A percentile compares a stretch with the other conserved stretches of the same genome.
These are phyloP conservation scores for Dryas octopetala DNA, from an alignment of 306 rosid species.

Conservation along the genomic window DNA sequence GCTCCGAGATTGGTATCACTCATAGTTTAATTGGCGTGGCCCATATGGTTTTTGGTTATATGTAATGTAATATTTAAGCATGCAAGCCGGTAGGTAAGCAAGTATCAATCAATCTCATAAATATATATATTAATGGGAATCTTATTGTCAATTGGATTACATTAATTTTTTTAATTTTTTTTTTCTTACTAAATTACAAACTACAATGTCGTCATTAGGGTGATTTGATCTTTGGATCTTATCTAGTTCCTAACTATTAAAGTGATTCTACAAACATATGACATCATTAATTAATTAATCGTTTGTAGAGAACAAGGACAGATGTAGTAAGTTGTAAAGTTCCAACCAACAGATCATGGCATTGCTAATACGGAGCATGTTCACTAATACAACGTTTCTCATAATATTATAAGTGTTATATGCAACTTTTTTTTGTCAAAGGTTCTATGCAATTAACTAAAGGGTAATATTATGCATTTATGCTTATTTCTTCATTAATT, in stretches of 20 bases:
- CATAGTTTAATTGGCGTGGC: constrained; percentile 12
- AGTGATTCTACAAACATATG: not conserved
- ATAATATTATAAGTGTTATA: too few relatives aligned
- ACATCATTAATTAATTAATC: not conserved
- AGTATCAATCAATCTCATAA: not conserved
- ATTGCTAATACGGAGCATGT: too few relatives aligned
- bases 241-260: not conserved
- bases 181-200: not conserved
- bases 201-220: not conserved
- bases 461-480: too few relatives aligned
- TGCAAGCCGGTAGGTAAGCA: not conserved
- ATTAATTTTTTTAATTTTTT: not conserved
- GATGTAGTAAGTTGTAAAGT: too few relatives aligned
- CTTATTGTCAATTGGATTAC: constrained; percentile 5
- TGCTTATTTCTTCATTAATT: too few relatives aligned
- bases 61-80: not conserved
- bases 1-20: constrained; percentile 14
- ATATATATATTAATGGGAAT: not conserved
- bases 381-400: too few relatives aligned
- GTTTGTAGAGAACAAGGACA: not conserved
- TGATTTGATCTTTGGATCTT: not conserved
- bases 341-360: too few relatives aligned
- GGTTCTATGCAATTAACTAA: too few relatives aligned
- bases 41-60: constrained; percentile 8
- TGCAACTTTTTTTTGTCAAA: too few relatives aligned